A percentile compares a stretch with the other conserved stretches of the same genome.
These are phyloP conservation scores for Chaetomium cochliodes DNA, from an alignment of 495 filamentous ascomycete genomes.

Conservation along the genomic window DNA sequence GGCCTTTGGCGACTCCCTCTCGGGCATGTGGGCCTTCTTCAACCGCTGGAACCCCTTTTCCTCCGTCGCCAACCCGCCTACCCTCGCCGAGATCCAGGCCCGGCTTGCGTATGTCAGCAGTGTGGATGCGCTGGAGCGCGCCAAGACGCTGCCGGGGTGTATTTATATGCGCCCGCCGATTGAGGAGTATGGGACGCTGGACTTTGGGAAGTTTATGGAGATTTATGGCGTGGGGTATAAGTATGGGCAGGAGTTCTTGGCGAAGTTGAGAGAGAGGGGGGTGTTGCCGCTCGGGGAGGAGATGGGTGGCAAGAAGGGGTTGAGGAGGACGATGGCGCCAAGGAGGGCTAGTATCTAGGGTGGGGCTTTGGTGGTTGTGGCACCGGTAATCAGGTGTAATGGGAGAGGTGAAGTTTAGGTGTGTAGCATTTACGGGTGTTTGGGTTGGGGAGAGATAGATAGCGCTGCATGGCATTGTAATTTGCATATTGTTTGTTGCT, in stretches of 20 bases:
- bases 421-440: constrained; percentile 11
- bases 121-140: constrained; percentile 88
- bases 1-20: constrained; percentile 85
- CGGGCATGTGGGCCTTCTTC: constrained; percentile 88
- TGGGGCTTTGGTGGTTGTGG: background rate
- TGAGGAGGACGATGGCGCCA: constrained; percentile 91
- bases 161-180: constrained; percentile 95
- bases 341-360: constrained; percentile 80
- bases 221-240: constrained; percentile 87
- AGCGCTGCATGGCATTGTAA: background rate
- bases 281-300: constrained; percentile 65
- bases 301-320: constrained; percentile 81
- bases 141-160: constrained; percentile 83
- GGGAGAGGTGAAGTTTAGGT: background rate
- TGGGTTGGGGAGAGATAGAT: background rate
- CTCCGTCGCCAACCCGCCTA: constrained; percentile 81
- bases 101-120: constrained; percentile 90
- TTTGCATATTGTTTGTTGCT: background rate
- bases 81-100: constrained; percentile 92
- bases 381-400: background rate
- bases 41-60: constrained; percentile 98
- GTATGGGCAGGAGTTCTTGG: constrained; percentile 78
- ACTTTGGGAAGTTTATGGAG: constrained; percentile 96
- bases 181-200: constrained; percentile 87
- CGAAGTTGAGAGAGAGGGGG: constrained; percentile 70